Evolutionary conservation across 2,329 filamentous ascomycete genomes (phyloP), one percentile per base, ranked within the genome.

Genomic region (Phialocephala subalpina): DNA sequence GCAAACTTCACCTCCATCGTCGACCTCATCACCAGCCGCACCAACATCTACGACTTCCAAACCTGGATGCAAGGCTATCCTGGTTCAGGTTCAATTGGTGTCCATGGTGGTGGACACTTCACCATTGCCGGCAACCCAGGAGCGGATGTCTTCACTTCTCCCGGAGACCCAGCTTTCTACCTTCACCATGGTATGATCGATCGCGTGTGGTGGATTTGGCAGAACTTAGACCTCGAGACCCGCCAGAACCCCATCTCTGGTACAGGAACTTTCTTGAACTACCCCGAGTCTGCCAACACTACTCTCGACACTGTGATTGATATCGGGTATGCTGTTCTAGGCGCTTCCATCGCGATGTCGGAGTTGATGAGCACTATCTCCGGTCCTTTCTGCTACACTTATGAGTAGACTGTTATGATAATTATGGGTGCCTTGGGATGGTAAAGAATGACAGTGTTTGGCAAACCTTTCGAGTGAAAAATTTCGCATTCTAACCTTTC

Each of bases 151-250:
- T 79, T 78, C 66, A 77, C 80, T 57, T 80, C 79, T n/a, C 78
- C 81, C 0, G 75, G 79, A 1, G 82, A 83, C 63, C 82, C 82
- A 2, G 80, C 73, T 1, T 83, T 83, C 72, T 83, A 78, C 64
- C 70, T 82, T 14, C 81, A 83, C 65, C 82, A 83, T 60, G 80
- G 75, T 0, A 77, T 80, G 70, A 78, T 83, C 58, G 82, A 83
- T 67, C 76, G 82, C 14, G 73, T 81, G 60, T 82, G 81, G 72
- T 82, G 79, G 71, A 78, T 83, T 67, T 83, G 81, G 81, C 81
- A 83, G 73, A 81, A 80, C 56, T 76, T 80, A n/a, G 77, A 82
- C 69, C 79, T 71, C 73, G 73, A 38, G 73, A 78, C 40, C 65
- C 64, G 71, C 18, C 47, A 59, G 29, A 67, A 65, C 33, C 67